phyloP scores from a whole-genome alignment of 1,284 basidiomycete genomes.

The Caloboletus inedulis region DNA sequence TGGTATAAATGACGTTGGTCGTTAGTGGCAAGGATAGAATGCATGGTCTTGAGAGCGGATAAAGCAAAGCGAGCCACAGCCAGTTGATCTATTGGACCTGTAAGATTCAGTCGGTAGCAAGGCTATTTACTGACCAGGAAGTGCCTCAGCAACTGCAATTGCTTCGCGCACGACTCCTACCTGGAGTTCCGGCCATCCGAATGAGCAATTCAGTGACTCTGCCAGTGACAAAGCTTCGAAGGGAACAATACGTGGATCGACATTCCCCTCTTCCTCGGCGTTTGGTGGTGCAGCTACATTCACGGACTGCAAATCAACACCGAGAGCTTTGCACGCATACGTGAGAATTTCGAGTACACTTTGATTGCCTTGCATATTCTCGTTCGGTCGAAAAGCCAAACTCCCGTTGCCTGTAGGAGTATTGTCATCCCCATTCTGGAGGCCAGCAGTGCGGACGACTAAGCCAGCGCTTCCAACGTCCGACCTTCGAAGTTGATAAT shows the following conservation, averaged over 20 bases:
- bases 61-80: conserved; percentile 76
- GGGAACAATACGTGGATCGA: conserved; percentile 26
- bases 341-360: conserved; percentile 73
- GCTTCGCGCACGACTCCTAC: conserved; percentile 89
- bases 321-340: conserved; percentile 73
- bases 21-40: conserved; percentile 59
- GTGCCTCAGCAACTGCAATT: conserved; percentile 82
- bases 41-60: conserved; percentile 70
- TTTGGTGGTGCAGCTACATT: conserved; percentile 40
- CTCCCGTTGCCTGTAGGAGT: conserved; percentile 42
- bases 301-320: conserved; percentile 72
- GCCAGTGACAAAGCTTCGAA: conserved; percentile 13
- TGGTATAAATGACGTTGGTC: conserved; percentile 80
- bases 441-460: conserved; percentile 36
- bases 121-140: conserved; percentile 66
- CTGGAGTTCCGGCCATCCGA: conserved; percentile 93
- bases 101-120: conserved; percentile 13
- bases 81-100: conserved; percentile 56
- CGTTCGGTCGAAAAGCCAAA: conserved; percentile 68
- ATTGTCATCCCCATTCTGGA: conserved; percentile 30
- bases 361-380: conserved; percentile 74
- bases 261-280: conserved; percentile 8
- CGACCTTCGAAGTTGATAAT: conserved; percentile 39
- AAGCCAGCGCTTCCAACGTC: conserved; percentile 45
- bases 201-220: conserved; percentile 44